A percentile compares a stretch with the other conserved stretches of the same genome.
Conservation (phyloP, 2,329 filamentous ascomycete species). For the Pyricularia grisea region DNA sequence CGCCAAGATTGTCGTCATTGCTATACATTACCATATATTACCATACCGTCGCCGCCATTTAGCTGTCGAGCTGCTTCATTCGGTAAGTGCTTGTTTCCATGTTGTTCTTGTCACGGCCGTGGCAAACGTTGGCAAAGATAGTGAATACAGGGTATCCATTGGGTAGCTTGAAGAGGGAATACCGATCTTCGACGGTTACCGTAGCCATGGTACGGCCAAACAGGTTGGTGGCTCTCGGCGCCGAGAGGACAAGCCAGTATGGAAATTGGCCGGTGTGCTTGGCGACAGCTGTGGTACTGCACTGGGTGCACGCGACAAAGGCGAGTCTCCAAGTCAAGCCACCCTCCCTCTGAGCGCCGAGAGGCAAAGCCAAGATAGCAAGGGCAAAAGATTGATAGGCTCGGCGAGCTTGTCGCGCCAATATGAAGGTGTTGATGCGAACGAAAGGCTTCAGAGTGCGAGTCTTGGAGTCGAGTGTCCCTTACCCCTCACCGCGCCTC, state of each 20-base stretch:
- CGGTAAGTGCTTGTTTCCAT: neutral
- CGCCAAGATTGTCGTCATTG: neutral
- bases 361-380: too few species aligned
- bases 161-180: neutral
- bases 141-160: neutral
- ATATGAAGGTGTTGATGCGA: neutral
- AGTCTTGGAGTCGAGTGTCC: neutral
- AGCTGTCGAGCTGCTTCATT: neutral
- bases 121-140: constrained; percentile 1
- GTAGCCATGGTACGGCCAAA: neutral
- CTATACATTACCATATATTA: too few species aligned
- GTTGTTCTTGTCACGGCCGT: neutral
- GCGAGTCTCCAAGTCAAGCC: too few species aligned
- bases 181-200: neutral
- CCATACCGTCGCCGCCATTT: neutral
- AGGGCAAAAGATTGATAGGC: too few species aligned
- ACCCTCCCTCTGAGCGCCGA: too few species aligned
- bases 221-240: neutral
- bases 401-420: neutral
- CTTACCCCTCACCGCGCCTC: neutral
- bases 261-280: neutral
- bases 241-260: neutral
- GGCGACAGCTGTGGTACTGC: neutral
- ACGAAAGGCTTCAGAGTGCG: neutral
- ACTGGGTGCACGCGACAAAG: neutral